These are phyloP conservation scores for Colletotrichum tanaceti DNA, from an alignment of 2,329 filamentous ascomycete genomes.

Conservation along the genomic window DNA sequence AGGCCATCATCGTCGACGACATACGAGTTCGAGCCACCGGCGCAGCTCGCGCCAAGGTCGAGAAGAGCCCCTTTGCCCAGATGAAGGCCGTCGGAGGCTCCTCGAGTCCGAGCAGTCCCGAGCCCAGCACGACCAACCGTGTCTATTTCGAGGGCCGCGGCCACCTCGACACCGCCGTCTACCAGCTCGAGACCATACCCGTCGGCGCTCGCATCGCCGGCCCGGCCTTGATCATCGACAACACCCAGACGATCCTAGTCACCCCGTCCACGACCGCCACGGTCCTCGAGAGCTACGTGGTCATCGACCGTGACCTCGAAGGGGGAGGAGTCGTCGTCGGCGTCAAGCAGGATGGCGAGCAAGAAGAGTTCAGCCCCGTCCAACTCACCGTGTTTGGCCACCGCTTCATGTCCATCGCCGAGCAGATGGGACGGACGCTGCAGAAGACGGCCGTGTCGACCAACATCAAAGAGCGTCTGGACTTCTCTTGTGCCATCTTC, in stretches of 20 bases:
- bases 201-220: conserved; percentile 55
- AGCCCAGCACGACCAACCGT: conserved; percentile 68
- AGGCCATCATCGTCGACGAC: conserved; percentile 51
- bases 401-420: conserved; percentile 84
- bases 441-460: conserved; percentile 82
- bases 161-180: conserved; percentile 30
- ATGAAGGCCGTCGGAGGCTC: conserved; percentile 33
- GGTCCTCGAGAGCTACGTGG: conserved; percentile 51
- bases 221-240: conserved; percentile 78
- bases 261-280: conserved; percentile 55
- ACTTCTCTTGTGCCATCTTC: conserved; percentile 83
- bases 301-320: conserved; percentile 47
- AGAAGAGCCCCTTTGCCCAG: conserved; percentile 39
- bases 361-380: conserved; percentile 73
- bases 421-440: conserved; percentile 82
- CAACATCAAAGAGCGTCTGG: conserved; percentile 82
- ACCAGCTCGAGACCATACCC: conserved; percentile 32
- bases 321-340: too few species aligned
- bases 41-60: conserved; percentile 33
- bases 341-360: conserved; percentile 69
- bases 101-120: conserved; percentile 71
- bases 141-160: conserved; percentile 38
- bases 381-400: conserved; percentile 80
- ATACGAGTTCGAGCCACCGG: conserved; percentile 41
- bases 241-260: conserved; percentile 80